Conservation (phyloP, 2,329 filamentous ascomycete genomes). For the Aspergillus quadricinctus region DNA sequence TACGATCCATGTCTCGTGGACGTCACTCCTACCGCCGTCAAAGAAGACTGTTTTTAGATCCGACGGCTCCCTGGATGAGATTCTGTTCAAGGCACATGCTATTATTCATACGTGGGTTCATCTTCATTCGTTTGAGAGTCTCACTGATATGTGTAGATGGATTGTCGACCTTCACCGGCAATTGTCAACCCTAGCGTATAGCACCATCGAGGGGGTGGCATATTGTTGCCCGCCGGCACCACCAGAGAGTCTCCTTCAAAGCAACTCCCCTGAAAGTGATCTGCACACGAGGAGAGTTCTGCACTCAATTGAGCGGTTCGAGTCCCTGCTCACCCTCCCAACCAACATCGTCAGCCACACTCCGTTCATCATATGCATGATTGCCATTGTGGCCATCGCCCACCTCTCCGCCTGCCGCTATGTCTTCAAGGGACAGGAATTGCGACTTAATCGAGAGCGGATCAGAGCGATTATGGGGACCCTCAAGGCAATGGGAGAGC, state of each 20-base stretch:
- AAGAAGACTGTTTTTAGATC: conserved; percentile 43
- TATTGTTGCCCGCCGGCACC: conserved; percentile 26
- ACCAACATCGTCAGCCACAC: conserved; percentile 30
- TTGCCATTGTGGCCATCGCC: conserved; percentile 45
- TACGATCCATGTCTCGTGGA: conserved; percentile 36
- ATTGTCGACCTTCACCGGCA: conserved; percentile 36
- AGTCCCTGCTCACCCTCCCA: conserved; percentile 35
- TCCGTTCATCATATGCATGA: conserved; percentile 42
- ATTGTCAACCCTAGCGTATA: conserved; percentile 36
- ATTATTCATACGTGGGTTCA: conserved; percentile 48
- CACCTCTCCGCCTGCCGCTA: conserved; percentile 53
- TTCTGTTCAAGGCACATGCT: conserved; percentile 82
- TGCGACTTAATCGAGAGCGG: conserved; percentile 34
- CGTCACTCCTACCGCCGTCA: conserved; percentile 32
- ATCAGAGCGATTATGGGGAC: conserved; percentile 39
- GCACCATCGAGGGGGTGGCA: conserved; percentile 35
- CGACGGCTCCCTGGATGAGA: conserved; percentile 49
- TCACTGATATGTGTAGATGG: conserved; percentile 20
- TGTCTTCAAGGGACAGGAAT: conserved; percentile 25
- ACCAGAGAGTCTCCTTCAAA: conserved; percentile 5
- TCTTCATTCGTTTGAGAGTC: conserved; percentile 30
- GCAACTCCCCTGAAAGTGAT: conserved; percentile 19
- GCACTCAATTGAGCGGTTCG: conserved; percentile 33
- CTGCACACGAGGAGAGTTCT: conserved; percentile 38
- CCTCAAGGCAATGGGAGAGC: conserved; percentile 30